These are phyloP conservation scores for Cercophora newfieldiana DNA, from an alignment of 495 filamentous ascomycete species.

Conservation along the genomic window DNA sequence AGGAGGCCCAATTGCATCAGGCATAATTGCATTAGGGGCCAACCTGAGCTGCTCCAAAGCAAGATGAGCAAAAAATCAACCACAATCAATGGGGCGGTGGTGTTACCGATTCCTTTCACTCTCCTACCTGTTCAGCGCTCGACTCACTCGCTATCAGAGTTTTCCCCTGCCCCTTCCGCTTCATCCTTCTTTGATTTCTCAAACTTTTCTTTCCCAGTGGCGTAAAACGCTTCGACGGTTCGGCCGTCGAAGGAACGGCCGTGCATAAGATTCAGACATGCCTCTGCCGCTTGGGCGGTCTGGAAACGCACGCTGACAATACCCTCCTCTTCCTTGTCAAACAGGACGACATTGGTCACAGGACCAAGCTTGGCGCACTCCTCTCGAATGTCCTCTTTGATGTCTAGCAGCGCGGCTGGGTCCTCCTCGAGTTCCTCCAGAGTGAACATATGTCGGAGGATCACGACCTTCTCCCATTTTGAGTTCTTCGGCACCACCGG, in stretches of 20 bases:
- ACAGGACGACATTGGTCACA: constrained; percentile 89
- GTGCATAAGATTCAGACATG: constrained; percentile 75
- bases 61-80: not conserved
- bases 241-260: constrained; percentile 75
- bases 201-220: constrained; percentile 74
- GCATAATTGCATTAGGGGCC: not conserved
- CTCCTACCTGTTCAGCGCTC: not conserved
- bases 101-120: not conserved
- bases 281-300: constrained; percentile 65
- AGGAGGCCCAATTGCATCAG: not conserved
- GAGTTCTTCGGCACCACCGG: constrained; percentile 32
- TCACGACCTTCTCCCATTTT: constrained; percentile 75
- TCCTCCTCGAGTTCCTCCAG: constrained; percentile 83
- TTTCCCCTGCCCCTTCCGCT: constrained; percentile 40
- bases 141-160: constrained; percentile 24
- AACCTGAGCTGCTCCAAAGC: not conserved
- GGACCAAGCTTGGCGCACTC: constrained; percentile 85
- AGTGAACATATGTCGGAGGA: constrained; percentile 95
- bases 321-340: constrained; percentile 83
- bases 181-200: constrained; percentile 59
- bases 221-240: constrained; percentile 74
- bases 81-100: not conserved
- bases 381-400: constrained; percentile 90
- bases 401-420: constrained; percentile 77
- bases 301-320: constrained; percentile 80